A percentile compares a stretch with the other conserved stretches of the same genome.
These are phyloP conservation scores for Globisporangium solare DNA, from an alignment of 352 stramenopile species.

Conservation along the genomic window DNA sequence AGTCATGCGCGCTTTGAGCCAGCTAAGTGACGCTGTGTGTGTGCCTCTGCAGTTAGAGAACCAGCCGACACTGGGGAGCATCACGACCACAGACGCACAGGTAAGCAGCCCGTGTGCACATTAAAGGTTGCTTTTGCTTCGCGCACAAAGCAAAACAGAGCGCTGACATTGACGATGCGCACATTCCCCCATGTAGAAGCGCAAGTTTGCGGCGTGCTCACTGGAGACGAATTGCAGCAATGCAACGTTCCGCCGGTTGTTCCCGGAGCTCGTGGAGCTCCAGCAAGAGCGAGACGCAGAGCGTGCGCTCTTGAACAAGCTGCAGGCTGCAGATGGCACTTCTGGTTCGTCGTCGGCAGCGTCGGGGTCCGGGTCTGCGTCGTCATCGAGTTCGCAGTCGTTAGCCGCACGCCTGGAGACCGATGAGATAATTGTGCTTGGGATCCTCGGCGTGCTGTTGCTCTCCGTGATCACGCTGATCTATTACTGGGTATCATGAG, in stretches of 20 bases:
- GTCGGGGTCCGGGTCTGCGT: background rate
- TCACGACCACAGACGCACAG: constrained; percentile 78
- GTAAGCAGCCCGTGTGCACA: constrained; percentile 9
- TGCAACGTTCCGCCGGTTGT: constrained; percentile 81
- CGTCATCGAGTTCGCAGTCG: background rate
- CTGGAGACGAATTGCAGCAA: constrained; percentile 82
- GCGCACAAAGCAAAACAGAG: no score
- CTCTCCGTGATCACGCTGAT: constrained; percentile 14
- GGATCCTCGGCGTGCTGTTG: constrained; percentile 13
- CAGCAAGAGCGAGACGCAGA: constrained; percentile 53
- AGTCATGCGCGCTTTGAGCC: no score
- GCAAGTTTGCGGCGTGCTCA: constrained; percentile 74
- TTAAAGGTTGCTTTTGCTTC: no score
- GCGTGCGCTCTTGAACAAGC: constrained; percentile 31
- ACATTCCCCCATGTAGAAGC: constrained; percentile 34
- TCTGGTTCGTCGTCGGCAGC: background rate
- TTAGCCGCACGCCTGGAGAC: constrained; percentile 15
- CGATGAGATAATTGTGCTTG: constrained; percentile 15
- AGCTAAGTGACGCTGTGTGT: constrained; percentile 3
- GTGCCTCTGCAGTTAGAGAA: constrained; percentile 48
- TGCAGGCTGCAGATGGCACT: constrained; percentile 6
- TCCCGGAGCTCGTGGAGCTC: constrained; percentile 85
- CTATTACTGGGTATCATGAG: no score
- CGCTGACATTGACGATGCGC: no score
- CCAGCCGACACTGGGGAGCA: constrained; percentile 85